These are phyloP conservation scores for Elsinoe batatas DNA, from an alignment of 2,329 filamentous ascomycete genomes.

Conservation along the genomic window DNA sequence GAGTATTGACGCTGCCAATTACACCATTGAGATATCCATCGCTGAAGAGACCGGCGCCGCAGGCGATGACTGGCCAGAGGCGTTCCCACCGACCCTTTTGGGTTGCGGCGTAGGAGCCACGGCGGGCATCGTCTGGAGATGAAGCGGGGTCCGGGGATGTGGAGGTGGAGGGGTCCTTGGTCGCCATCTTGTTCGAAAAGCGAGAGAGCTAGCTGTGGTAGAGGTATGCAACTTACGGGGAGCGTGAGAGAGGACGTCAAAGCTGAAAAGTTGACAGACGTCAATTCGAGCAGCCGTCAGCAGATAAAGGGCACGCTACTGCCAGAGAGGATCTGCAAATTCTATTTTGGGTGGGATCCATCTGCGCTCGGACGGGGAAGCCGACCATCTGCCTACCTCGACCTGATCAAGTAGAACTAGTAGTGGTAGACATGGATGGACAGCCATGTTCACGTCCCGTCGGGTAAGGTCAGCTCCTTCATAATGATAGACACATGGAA, in stretches of 20 bases:
- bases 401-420: not conserved
- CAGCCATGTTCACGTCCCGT: too few relatives aligned
- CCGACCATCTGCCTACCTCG: not conserved
- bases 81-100: constrained; percentile 35
- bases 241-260: not conserved
- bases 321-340: not conserved
- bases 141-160: not conserved
- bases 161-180: not conserved
- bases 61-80: constrained; percentile 69
- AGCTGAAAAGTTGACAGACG: not conserved
- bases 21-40: constrained; percentile 90
- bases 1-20: constrained; percentile 78
- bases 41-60: constrained; percentile 80
- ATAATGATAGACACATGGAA: too few relatives aligned
- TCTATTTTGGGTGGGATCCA: not conserved
- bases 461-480: too few relatives aligned
- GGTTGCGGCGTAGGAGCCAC: not conserved
- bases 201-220: not conserved
- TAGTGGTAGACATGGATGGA: not conserved
- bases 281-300: not conserved
- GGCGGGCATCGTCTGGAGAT: not conserved
- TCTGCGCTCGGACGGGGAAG: constrained; percentile 3
- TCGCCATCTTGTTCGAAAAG: not conserved
- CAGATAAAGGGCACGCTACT: not conserved
- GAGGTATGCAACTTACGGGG: too few relatives aligned